These are phyloP conservation scores for Ogataea degrootiae DNA, from an alignment of 805 yeast species.

Conservation along the genomic window DNA sequence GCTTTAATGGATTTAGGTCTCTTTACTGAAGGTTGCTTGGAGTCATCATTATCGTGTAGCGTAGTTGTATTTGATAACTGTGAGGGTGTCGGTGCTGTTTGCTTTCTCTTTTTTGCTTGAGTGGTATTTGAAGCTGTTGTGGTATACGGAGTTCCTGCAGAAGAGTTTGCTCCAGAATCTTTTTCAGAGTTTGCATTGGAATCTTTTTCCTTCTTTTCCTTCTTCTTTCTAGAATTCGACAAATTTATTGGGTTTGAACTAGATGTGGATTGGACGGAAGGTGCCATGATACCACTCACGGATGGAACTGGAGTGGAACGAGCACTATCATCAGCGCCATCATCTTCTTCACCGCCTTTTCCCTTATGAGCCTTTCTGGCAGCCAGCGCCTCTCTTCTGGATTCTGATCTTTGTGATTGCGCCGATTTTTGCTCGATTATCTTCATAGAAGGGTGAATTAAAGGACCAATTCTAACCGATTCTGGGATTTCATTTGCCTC, in stretches of 20 bases:
- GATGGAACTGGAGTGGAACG: slow-evolving; percentile 16
- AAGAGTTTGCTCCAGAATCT: background rate
- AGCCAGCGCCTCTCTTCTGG: slow-evolving; percentile 88
- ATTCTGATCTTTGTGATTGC: slow-evolving; percentile 75
- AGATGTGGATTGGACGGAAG: background rate
- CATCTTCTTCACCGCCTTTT: slow-evolving; percentile 7
- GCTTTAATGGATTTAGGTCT: slow-evolving; percentile 12
- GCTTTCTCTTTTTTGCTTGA: background rate
- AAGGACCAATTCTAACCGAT: slow-evolving; percentile 66
- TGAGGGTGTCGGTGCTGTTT: background rate
- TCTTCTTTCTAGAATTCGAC: slow-evolving; percentile 6
- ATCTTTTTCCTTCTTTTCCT: slow-evolving; percentile 13
- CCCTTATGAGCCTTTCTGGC: slow-evolving; percentile 61
- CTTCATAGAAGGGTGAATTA: slow-evolving; percentile 88
- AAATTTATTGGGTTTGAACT: no score
- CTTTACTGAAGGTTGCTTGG: slow-evolving; percentile 3
- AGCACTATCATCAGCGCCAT: slow-evolving; percentile 21
- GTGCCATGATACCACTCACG: slow-evolving; percentile 1
- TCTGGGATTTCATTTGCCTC: slow-evolving; percentile 79
- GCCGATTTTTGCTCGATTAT: slow-evolving; percentile 54
- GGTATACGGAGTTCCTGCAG: background rate
- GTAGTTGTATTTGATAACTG: background rate
- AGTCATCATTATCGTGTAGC: background rate
- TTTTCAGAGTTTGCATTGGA: background rate
- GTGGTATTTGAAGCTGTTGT: background rate